These are phyloP conservation scores for Chara braunii DNA, from an alignment of 139 green algal species.

Conservation along the genomic window DNA sequence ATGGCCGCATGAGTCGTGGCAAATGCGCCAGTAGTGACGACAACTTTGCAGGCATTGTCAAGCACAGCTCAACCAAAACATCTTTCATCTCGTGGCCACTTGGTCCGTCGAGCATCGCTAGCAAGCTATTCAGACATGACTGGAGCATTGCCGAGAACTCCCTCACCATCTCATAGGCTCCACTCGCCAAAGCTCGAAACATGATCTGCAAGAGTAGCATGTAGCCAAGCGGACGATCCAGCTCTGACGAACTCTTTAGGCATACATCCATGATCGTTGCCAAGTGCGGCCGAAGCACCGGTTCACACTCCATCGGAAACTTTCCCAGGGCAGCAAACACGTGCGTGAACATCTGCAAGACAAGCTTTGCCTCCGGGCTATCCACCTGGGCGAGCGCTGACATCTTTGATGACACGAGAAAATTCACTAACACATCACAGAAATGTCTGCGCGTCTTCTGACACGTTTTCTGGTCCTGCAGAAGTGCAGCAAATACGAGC, in stretches of 20 bases:
- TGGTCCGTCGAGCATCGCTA: slow-evolving; percentile 57
- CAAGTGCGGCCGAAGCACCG: slow-evolving; percentile 46
- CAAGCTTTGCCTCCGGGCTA: slow-evolving; percentile 27
- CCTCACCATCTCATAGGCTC: slow-evolving; percentile 50
- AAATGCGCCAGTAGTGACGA: slow-evolving; percentile 68
- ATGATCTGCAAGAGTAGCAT: slow-evolving; percentile 44
- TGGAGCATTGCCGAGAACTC: slow-evolving; percentile 48
- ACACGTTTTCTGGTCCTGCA: slow-evolving; percentile 34
- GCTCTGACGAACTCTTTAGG: slow-evolving; percentile 29
- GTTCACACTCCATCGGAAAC: slow-evolving; percentile 39
- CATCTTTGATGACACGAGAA: slow-evolving; percentile 50
- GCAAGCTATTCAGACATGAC: slow-evolving; percentile 45
- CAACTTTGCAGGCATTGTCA: slow-evolving; percentile 73
- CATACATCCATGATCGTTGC: slow-evolving; percentile 40
- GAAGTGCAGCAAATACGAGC: slow-evolving; percentile 33
- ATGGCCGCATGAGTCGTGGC: slow-evolving; percentile 69
- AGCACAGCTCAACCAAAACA: slow-evolving; percentile 72
- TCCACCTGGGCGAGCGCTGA: slow-evolving; percentile 37
- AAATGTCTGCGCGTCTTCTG: slow-evolving; percentile 22
- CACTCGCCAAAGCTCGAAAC: slow-evolving; percentile 41
- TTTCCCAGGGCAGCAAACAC: slow-evolving; percentile 50
- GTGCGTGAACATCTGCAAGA: slow-evolving; percentile 53
- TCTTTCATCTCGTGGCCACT: slow-evolving; percentile 34
- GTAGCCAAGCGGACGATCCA: slow-evolving; percentile 28
- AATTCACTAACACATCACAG: slow-evolving; percentile 39